These are phyloP conservation scores for Xylaria sp. DNA, from an alignment of 2,329 filamentous ascomycete species.

Conservation along the genomic window DNA sequence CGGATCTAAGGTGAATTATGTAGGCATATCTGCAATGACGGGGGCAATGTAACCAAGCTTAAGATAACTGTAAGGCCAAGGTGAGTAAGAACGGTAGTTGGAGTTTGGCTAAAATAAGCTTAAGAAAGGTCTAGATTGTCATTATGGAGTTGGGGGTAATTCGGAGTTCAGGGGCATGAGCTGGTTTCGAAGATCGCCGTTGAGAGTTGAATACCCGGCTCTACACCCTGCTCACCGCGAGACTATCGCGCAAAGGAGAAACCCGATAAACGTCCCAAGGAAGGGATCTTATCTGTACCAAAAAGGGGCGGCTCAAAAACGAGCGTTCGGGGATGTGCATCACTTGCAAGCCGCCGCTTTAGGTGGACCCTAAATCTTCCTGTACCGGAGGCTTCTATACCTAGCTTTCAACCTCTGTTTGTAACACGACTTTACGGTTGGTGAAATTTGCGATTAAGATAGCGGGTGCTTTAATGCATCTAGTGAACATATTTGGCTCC, in stretches of 20 bases:
- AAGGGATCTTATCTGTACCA: background rate
- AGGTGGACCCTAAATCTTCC: background rate
- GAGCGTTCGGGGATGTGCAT: background rate
- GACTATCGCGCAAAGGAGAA: slow-evolving; percentile 19
- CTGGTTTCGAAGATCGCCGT: slow-evolving; percentile 2
- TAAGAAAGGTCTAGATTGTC: background rate
- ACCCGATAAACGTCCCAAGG: background rate
- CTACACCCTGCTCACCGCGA: background rate
- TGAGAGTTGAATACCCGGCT: background rate
- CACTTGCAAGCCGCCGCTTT: background rate
- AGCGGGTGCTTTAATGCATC: background rate
- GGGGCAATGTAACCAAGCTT: background rate
- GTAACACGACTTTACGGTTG: background rate
- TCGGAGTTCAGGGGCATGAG: slow-evolving; percentile 1
- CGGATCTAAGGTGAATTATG: background rate
- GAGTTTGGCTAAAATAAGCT: slow-evolving; percentile 9
- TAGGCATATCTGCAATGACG: background rate
- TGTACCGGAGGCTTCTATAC: too few species aligned
- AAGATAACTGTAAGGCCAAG: background rate
- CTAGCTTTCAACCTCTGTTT: too few species aligned
- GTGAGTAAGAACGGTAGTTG: background rate
- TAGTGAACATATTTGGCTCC: slow-evolving; percentile 13
- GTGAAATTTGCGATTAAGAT: background rate
- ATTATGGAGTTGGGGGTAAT: slow-evolving; percentile 15
- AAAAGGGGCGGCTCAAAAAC: background rate